Percentiles rank a stretch among this genome's conserved stretches.
Evolutionary conservation across 768 basidiomycete genomes (phyloP).

Genomic region (Hypholoma fasciculare): DNA sequence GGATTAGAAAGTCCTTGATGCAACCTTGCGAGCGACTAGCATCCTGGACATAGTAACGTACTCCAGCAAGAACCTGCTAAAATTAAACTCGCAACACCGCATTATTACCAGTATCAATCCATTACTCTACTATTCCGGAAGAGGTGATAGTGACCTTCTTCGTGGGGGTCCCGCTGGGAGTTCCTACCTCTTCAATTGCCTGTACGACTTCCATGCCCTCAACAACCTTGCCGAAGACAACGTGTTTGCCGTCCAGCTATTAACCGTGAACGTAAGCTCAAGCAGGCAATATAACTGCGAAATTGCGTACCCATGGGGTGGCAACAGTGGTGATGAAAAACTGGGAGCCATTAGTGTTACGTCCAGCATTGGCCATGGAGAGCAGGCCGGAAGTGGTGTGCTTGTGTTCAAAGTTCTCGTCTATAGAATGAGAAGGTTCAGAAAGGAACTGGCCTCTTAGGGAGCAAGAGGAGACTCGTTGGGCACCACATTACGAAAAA

Average conservation of each 20-base stretch:
- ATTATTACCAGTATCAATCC: neutral
- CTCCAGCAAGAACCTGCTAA: too few species aligned
- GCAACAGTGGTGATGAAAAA: slow-evolving; percentile 79
- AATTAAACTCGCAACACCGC: too few species aligned
- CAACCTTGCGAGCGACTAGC: too few species aligned
- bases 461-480: too few species aligned
- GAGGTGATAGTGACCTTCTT: slow-evolving; percentile 57
- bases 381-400: slow-evolving; percentile 67
- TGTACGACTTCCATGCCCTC: slow-evolving; percentile 68
- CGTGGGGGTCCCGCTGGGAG: slow-evolving; percentile 35
- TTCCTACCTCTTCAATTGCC: slow-evolving; percentile 50
- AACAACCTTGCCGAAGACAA: slow-evolving; percentile 72
- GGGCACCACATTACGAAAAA: neutral
- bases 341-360: slow-evolving; percentile 81
- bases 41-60: too few species aligned
- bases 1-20: too few species aligned
- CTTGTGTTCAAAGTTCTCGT: slow-evolving; percentile 79
- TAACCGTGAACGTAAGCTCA: neutral
- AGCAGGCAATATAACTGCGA: neutral
- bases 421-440: slow-evolving; percentile 26
- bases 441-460: too few species aligned
- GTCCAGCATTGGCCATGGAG: slow-evolving; percentile 87
- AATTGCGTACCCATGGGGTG: slow-evolving; percentile 58
- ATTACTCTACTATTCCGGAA: slow-evolving; percentile 47
- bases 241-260: slow-evolving; percentile 62